A percentile compares a stretch with the other conserved stretches of the same genome.
Evolutionary conservation across 208 protist genomes (phyloP).

Genomic region (Strigomonas culicis): DNA sequence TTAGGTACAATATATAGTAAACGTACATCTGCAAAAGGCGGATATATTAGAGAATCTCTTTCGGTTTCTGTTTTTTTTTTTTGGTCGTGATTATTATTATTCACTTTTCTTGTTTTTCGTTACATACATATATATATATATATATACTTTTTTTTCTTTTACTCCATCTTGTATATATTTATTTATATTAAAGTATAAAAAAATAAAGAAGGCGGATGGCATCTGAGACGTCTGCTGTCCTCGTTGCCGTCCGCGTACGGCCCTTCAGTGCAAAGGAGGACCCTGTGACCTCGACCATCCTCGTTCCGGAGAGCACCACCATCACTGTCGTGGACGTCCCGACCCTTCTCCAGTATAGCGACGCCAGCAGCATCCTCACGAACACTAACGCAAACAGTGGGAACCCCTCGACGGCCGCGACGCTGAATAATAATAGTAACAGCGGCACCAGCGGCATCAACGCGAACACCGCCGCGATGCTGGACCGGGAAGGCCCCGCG

Average conservation of each 20-base stretch:
- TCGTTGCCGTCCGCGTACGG: constrained; percentile 76
- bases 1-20: neutral
- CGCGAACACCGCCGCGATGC: neutral
- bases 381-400: constrained; percentile 2
- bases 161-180: neutral
- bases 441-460: neutral
- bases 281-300: constrained; percentile 49
- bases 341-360: constrained; percentile 18
- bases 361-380: neutral
- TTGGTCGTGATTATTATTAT: neutral
- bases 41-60: neutral
- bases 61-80: neutral
- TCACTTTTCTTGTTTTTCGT: neutral
- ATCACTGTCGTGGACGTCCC: constrained; percentile 58
- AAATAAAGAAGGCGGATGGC: constrained; percentile 25
- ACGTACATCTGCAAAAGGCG: too few species aligned
- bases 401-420: neutral
- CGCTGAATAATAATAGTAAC: neutral
- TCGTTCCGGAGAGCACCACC: constrained; percentile 39
- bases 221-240: constrained; percentile 58
- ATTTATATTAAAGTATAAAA: constrained; percentile 4
- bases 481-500: constrained; percentile 11
- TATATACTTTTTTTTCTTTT: constrained; percentile 1
- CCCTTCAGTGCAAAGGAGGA: constrained; percentile 62
- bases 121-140: neutral